Evolutionary conservation across 768 basidiomycete species (phyloP).

Genomic region (Xerocomellus intermedius): DNA sequence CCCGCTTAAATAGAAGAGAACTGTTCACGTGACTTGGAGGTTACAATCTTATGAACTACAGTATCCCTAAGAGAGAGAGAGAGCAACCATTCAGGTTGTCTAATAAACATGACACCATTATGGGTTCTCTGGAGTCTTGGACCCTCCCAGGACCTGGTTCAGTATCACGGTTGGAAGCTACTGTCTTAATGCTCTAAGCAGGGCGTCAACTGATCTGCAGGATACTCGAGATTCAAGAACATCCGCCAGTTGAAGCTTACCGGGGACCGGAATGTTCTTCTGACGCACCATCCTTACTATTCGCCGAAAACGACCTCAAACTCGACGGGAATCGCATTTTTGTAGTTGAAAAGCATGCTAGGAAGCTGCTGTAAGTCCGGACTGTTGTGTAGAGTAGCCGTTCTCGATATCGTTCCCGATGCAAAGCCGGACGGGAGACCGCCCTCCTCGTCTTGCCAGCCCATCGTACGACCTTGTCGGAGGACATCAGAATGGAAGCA

Average conservation of each 20-base stretch:
- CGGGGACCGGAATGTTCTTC: constrained; percentile 11
- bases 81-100: not conserved
- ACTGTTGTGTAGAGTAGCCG: constrained; percentile 37
- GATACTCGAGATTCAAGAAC: not conserved
- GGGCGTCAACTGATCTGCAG: not conserved
- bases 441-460: constrained; percentile 44
- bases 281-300: constrained; percentile 27
- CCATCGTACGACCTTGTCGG: constrained; percentile 16
- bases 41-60: not conserved
- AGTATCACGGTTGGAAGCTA: too few species aligned
- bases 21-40: constrained; percentile 4
- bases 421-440: constrained; percentile 45
- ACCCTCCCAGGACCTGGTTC: constrained; percentile 52
- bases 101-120: not conserved
- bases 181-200: constrained; percentile 57
- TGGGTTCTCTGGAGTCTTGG: constrained; percentile 6
- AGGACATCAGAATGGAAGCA: constrained; percentile 1
- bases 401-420: constrained; percentile 38
- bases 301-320: constrained; percentile 67
- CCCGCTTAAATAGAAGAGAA: not conserved
- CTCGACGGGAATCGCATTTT: constrained; percentile 56
- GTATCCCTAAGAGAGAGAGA: not conserved
- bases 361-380: constrained; percentile 49
- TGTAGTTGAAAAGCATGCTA: constrained; percentile 60
- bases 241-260: not conserved